Base-by-base conservation (phyloP, 2,329 filamentous ascomycete species). In the Teratosphaeria viscida region DNA sequence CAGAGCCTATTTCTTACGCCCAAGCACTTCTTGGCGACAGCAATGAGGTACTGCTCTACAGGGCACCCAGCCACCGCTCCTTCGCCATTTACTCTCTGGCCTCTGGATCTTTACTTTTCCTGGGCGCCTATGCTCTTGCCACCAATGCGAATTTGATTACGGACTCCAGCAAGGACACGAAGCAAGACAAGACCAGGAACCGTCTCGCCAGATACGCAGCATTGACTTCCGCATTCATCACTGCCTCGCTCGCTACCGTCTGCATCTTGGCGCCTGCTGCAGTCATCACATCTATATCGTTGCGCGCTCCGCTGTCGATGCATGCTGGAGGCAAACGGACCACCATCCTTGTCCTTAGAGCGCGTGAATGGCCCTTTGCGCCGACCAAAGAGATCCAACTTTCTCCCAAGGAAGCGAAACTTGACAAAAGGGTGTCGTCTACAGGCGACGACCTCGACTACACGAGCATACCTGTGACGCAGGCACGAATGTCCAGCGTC, bases 31-130 rank as follows among this genome's bases (percentile, higher is more conserved):
- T 66, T 55, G 12, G 59, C 52, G 2, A 23, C 55, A 16, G 43
- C 60, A 43, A 61, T 60, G 10, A 57, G 43, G 34, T 69, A 8
- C 62, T 69, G 2, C 63, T 70, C 16, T 70, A 70, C 61, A 59
- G 54, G 3, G 62, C 65, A 4, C 63, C 67, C 3, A 58, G 54
- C 59, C 67, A 71, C 55, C 60, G 56, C 52, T 60, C 61, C 12
- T 69, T 67, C 62, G 60, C 58, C 43, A 14, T 60, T 53, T 37
- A 57, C n/a, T 66, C 66, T 49, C 61, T 61, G 56, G 10, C 62
- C 47, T 26, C 59, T 14, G 67, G 67, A 34, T 7, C 47, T 23
- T 11, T 62, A 14, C 57, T 69, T 49, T n/a, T 66, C 14, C 60
- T 55, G 16, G 61, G 66, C 47, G 57, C 57, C 54, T 65, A 56